A percentile compares a stretch with the other conserved stretches of the same genome.
phyloP scores from a whole-genome alignment of 179 eudicot genomes.

The Drosera spatulata region DNA sequence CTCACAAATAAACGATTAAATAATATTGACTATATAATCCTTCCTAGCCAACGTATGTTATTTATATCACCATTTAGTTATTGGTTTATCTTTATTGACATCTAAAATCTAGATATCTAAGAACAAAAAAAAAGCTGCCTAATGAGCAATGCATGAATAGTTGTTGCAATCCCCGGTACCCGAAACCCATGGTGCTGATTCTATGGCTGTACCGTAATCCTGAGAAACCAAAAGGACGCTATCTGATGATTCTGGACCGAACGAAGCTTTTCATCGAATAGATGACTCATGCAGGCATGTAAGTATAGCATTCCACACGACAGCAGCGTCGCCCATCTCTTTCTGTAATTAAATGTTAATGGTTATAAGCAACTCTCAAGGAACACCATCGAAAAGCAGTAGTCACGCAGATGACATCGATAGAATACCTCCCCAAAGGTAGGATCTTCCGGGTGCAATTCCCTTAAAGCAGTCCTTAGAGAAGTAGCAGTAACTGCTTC shows the following conservation, averaged over 20 bases:
- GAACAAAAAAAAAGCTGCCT: too few relatives aligned
- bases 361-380: neutral
- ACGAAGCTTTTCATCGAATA: slow-evolving; percentile 27
- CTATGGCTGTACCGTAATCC: slow-evolving; percentile 42
- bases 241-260: slow-evolving; percentile 43
- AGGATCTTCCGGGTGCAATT: slow-evolving; percentile 67
- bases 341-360: slow-evolving; percentile 35
- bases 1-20: too few relatives aligned
- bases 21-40: too few relatives aligned
- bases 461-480: slow-evolving; percentile 86
- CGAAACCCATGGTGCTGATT: too few relatives aligned
- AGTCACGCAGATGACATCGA: neutral
- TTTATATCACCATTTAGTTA: too few relatives aligned
- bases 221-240: slow-evolving; percentile 49
- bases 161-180: too few relatives aligned
- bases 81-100: too few relatives aligned
- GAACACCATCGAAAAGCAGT: neutral
- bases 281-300: slow-evolving; percentile 76
- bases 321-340: slow-evolving; percentile 98
- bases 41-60: too few relatives aligned
- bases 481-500: slow-evolving; percentile 76
- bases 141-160: too few relatives aligned
- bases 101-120: too few relatives aligned
- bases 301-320: slow-evolving; percentile 75
- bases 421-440: slow-evolving; percentile 80